Conservation (phyloP, 1,284 basidiomycete species). For the Uromyces viciae-fabae region DNA sequence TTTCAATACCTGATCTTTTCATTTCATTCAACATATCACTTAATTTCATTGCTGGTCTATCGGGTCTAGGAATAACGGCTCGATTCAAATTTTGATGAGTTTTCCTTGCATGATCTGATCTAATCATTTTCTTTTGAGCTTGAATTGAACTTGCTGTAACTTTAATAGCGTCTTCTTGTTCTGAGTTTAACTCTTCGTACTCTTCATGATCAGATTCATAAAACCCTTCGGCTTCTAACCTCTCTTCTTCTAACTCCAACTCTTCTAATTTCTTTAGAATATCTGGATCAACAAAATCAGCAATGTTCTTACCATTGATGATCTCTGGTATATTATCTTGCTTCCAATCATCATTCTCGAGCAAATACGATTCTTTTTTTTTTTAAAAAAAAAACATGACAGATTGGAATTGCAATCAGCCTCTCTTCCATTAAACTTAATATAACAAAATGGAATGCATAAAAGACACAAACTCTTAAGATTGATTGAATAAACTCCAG, state of each 20-base stretch:
- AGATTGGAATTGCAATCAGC: background rate
- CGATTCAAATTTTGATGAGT: constrained; percentile 70
- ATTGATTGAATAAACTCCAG: constrained; percentile 85
- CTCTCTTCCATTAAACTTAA: background rate
- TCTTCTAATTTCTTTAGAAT: constrained; percentile 95
- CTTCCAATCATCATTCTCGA: constrained; percentile 91
- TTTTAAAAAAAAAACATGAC: constrained; percentile 46
- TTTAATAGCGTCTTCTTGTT: constrained; percentile 77
- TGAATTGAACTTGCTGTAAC: constrained; percentile 68
- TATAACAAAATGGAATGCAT: background rate
- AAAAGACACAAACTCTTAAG: constrained; percentile 66
- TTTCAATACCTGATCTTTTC: constrained; percentile 82
- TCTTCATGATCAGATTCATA: constrained; percentile 79
- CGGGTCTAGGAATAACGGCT: constrained; percentile 52
- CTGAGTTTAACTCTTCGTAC: constrained; percentile 57
- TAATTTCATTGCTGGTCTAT: constrained; percentile 60
- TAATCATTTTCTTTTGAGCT: constrained; percentile 65
- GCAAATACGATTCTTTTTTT: constrained; percentile 90
- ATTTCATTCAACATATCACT: constrained; percentile 76
- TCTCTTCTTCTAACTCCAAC: constrained; percentile 93
- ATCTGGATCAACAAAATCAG: constrained; percentile 99
- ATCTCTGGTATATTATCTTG: constrained; percentile 93
- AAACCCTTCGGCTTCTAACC: constrained; percentile 85
- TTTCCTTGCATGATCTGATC: constrained; percentile 79
- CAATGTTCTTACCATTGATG: constrained; percentile 96